These are phyloP conservation scores for Emericellopsis atlantica DNA, from an alignment of 2,329 filamentous ascomycete genomes.

Conservation along the genomic window DNA sequence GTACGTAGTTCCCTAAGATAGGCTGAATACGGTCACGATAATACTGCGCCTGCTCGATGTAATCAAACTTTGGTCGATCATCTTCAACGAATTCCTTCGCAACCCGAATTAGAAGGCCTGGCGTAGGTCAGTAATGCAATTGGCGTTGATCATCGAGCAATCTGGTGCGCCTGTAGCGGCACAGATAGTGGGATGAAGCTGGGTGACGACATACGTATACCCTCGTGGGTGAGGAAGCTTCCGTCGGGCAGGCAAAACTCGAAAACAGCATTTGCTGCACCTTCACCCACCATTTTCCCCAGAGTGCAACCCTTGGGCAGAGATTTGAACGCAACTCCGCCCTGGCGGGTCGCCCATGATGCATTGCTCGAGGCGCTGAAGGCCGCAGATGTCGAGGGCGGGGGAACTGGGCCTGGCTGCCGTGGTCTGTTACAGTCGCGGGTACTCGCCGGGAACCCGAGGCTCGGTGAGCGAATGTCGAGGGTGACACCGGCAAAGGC, in stretches of 20 bases:
- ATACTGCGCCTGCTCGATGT: constrained; percentile 22
- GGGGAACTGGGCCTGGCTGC: not conserved
- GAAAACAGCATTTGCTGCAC: constrained; percentile 68
- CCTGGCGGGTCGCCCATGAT: constrained; percentile 9
- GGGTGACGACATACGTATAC: constrained; percentile 8
- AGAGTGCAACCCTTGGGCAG: constrained; percentile 17
- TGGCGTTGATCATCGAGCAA: not conserved
- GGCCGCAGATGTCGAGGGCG: not conserved
- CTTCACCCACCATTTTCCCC: constrained; percentile 45
- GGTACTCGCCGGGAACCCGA: not conserved
- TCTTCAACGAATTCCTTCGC: constrained; percentile 20
- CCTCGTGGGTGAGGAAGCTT: constrained; percentile 2
- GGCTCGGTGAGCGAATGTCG: not conserved
- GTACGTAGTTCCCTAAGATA: constrained; percentile 18
- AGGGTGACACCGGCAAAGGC: not conserved
- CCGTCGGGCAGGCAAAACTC: constrained; percentile 32
- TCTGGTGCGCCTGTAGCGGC: not conserved
- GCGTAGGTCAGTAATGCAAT: not conserved
- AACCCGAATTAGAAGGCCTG: constrained; percentile 23
- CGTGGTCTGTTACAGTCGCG: not conserved
- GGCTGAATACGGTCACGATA: constrained; percentile 19
- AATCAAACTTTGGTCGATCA: constrained; percentile 19
- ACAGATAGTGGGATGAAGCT: constrained; percentile 1
- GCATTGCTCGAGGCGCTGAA: constrained; percentile 4
- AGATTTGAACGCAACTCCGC: constrained; percentile 8